Conservation (phyloP, 2,329 filamentous ascomycete genomes). For the Paecilomyces fulvus region DNA sequence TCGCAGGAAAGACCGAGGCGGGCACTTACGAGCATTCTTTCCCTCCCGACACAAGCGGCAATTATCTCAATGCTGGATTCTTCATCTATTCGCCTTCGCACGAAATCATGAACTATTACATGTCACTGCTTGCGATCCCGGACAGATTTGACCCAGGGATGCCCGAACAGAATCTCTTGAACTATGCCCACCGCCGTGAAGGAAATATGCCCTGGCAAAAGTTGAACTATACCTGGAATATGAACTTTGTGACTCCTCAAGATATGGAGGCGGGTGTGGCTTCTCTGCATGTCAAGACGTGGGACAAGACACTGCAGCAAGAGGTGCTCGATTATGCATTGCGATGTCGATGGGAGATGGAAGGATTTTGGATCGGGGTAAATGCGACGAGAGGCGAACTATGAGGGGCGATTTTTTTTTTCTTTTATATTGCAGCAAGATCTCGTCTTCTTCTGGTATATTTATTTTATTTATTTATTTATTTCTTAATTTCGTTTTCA, state of each 20-base stretch:
- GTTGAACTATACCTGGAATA: slow-evolving; percentile 30
- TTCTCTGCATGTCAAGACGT: background rate
- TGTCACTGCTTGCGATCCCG: slow-evolving; percentile 26
- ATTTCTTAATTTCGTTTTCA: background rate
- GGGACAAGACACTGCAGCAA: background rate
- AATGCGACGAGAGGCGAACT: background rate
- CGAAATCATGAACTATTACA: slow-evolving; percentile 31
- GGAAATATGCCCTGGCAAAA: slow-evolving; percentile 38
- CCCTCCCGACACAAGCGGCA: background rate
- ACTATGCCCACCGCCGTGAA: slow-evolving; percentile 35
- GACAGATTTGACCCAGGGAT: slow-evolving; percentile 30
- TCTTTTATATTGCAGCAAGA: background rate
- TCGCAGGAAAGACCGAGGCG: slow-evolving; percentile 1
- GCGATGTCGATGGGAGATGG: background rate
- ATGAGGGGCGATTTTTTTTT: background rate
- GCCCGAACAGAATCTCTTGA: slow-evolving; percentile 38
- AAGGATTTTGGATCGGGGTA: background rate
- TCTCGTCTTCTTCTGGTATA: background rate
- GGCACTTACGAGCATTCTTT: slow-evolving; percentile 2
- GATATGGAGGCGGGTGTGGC: background rate
- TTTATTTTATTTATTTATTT: background rate
- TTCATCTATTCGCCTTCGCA: slow-evolving; percentile 32
- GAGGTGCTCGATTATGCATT: background rate
- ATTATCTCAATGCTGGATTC: slow-evolving; percentile 21
- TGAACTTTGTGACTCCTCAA: slow-evolving; percentile 1